Evolutionary conservation across 148 eudicot genomes (phyloP), one percentile per base, ranked within the genome.

Genomic region (Polygonum maritimum): DNA sequence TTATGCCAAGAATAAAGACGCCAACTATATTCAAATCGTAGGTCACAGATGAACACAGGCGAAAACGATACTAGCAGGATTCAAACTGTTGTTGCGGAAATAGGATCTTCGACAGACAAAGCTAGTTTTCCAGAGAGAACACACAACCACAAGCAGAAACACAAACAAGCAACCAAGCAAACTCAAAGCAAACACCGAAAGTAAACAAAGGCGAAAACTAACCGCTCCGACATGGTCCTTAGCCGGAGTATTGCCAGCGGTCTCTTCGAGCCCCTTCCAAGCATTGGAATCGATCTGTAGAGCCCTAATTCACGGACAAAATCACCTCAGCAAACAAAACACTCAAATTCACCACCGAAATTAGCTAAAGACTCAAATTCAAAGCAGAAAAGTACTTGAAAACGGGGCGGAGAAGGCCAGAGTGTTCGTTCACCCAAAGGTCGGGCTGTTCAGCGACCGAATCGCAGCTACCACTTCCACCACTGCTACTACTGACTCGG

Each of bases 211-310:
- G 14, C 6, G 1, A 31, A 63, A 31, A 63, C 69, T 78, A 75
- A 94, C 99, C 78, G 92, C 88, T 83, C 97, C 99, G 84, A 89
- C 86, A 69, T 92, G 97, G 82, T 83, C 84, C 69, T 76, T 86
- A 26, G 86, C 84, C 44, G 83, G 75, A 40, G 89, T 72, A 81
- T 77, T 74, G 33, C 83, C 90, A 19, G 90, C 87, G 73, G 97
- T 92, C 81, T 92, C 90, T 89, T 92, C 94, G 74, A 95, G 87
- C 77, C 94, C 97, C 40, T 74, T 44, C 99, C 99, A 95, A 2
- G 94, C 96, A 21, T 58, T 74, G 31, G 78, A 52, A 39, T 95
- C 91, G 67, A 95, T 89, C 78, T 89, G 92, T 73, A 92, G 82
- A 79, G 81, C 91, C 90, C 99, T 95, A 79, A 21, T 5, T 76